Conservation (phyloP, 139 green algal species). For the Chlamydomonas eustigma region DNA sequence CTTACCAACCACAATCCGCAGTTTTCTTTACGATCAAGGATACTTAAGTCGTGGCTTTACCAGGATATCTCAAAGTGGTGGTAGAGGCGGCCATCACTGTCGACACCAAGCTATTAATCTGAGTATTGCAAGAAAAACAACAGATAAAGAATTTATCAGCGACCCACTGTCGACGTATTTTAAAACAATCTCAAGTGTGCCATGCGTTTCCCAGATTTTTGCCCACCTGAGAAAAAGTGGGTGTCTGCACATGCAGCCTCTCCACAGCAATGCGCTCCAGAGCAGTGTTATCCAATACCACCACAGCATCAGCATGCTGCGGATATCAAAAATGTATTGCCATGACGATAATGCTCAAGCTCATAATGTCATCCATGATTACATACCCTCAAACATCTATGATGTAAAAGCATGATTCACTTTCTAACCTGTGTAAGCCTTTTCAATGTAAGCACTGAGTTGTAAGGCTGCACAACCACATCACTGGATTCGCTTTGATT, state of each 20-base stretch:
- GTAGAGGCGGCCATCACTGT: slow-evolving; percentile 98
- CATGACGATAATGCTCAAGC: too few relatives aligned
- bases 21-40: neutral
- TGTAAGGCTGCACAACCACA: slow-evolving; percentile 99
- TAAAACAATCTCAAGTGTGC: too few relatives aligned
- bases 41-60: slow-evolving; percentile 22
- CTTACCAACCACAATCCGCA: too few relatives aligned
- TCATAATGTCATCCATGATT: too few relatives aligned
- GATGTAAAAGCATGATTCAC: too few relatives aligned
- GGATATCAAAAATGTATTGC: too few relatives aligned
- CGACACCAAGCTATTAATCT: slow-evolving; percentile 95
- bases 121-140: too few relatives aligned
- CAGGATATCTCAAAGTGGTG: slow-evolving; percentile 92
- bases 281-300: slow-evolving; percentile 90
- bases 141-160: too few relatives aligned
- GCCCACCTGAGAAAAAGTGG: slow-evolving; percentile 72
- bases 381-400: too few relatives aligned
- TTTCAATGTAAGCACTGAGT: slow-evolving; percentile 97
- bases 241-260: slow-evolving; percentile 45
- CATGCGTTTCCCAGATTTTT: slow-evolving; percentile 91
- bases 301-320: slow-evolving; percentile 36
- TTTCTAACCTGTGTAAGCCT: slow-evolving; percentile 70
- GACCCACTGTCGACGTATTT: too few relatives aligned
- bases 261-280: slow-evolving; percentile 86
- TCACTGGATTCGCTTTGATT: slow-evolving; percentile 94